Conservation (phyloP, 768 basidiomycete genomes). For the Favolaschia claudopus region DNA sequence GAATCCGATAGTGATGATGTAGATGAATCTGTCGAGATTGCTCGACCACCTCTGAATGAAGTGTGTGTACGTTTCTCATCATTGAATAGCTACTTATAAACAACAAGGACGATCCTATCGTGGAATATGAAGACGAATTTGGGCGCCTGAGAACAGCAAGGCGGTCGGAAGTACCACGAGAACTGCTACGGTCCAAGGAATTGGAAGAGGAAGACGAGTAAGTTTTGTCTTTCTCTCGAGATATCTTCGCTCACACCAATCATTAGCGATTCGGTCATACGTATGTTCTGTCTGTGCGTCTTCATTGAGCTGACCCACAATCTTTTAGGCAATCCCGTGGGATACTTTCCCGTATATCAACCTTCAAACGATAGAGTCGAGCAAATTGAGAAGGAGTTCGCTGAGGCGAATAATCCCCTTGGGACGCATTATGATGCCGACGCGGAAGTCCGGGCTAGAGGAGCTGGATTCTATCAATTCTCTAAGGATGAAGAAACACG, state of each 20-base stretch:
- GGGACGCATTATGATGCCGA: constrained; percentile 83
- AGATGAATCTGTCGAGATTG: constrained; percentile 78
- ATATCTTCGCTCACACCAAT: constrained; percentile 6
- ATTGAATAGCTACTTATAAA: background rate
- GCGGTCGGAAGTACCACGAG: constrained; percentile 79
- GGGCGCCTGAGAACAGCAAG: constrained; percentile 75
- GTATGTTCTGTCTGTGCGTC: constrained; percentile 41
- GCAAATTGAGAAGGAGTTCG: constrained; percentile 72
- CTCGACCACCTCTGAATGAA: constrained; percentile 48
- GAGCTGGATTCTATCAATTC: constrained; percentile 93
- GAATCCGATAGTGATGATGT: constrained; percentile 79
- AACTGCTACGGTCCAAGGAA: constrained; percentile 57
- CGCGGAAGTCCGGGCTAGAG: constrained; percentile 84
- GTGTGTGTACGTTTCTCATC: constrained; percentile 38
- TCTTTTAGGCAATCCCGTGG: constrained; percentile 74
- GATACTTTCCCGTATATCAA: constrained; percentile 89
- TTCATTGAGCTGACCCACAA: constrained; percentile 16
- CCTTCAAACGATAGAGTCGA: constrained; percentile 83
- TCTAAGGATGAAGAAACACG: constrained; percentile 85
- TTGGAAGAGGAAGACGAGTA: constrained; percentile 67
- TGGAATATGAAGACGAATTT: constrained; percentile 90
- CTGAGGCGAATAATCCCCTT: constrained; percentile 77
- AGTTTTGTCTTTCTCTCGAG: constrained; percentile 31
- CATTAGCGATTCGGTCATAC: constrained; percentile 65
- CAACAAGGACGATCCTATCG: constrained; percentile 72